Conservation (phyloP, 768 basidiomycete genomes). For the Lactarius trivialis region DNA sequence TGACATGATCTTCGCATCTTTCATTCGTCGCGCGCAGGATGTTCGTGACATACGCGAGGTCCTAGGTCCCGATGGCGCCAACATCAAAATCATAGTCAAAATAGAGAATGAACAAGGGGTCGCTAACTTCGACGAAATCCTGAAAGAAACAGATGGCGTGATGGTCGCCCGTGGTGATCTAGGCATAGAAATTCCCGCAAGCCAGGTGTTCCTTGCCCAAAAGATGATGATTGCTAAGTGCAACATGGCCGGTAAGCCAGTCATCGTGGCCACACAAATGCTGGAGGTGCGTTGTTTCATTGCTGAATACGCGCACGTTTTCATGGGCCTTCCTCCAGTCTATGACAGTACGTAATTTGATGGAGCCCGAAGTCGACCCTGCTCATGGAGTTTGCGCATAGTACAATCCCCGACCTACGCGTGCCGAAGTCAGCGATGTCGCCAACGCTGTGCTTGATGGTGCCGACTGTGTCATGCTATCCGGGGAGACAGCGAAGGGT, state of each 20-base stretch:
- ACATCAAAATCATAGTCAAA: conserved; percentile 98
- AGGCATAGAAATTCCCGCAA: conserved; percentile 99
- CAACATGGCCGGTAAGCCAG: conserved; percentile 96
- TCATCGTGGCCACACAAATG: conserved; percentile 99
- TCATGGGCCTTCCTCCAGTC: conserved; percentile 45
- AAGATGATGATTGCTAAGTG: conserved; percentile 99
- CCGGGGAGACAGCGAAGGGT: conserved; percentile 98
- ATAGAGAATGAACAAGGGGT: conserved; percentile 99
- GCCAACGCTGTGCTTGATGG: conserved; percentile 99
- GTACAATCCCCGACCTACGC: conserved; percentile 98
- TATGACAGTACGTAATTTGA: conserved; percentile 66
- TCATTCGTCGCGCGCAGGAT: conserved; percentile 93
- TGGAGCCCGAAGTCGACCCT: background rate
- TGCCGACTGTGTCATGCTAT: conserved; percentile 99
- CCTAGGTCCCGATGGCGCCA: conserved; percentile 90
- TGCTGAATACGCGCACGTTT: conserved; percentile 3
- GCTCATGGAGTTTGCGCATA: conserved; percentile 28
- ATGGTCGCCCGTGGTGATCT: conserved; percentile 99
- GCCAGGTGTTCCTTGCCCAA: conserved; percentile 97
- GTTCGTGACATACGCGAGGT: conserved; percentile 90
- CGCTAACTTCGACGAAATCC: conserved; percentile 97
- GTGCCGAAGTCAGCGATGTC: conserved; percentile 98
- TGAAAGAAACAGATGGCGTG: conserved; percentile 92
- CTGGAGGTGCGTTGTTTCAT: conserved; percentile 59
- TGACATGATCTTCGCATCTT: conserved; percentile 99